phyloP scores from a whole-genome alignment of 2,329 filamentous ascomycete species.

The Penicillium oxalicum region DNA sequence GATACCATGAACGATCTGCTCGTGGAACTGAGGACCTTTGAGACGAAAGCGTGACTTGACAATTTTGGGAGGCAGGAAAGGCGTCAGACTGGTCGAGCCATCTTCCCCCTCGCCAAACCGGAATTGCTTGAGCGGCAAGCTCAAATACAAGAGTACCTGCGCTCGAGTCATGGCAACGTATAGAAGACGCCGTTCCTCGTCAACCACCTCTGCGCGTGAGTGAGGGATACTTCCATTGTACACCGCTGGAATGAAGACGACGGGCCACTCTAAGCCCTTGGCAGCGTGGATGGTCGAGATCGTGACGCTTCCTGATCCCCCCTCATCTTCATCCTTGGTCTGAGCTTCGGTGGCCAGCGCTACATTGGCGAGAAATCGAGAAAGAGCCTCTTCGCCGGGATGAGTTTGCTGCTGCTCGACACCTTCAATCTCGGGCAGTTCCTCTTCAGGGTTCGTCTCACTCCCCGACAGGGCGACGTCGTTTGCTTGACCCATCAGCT shows the following conservation, averaged over 20 bases:
- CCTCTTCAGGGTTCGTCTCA: constrained; percentile 50
- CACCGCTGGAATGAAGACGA: constrained; percentile 85
- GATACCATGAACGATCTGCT: constrained; percentile 57
- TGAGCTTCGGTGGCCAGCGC: constrained; percentile 70
- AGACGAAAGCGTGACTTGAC: constrained; percentile 51
- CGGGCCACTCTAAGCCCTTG: constrained; percentile 93
- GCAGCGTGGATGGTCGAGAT: constrained; percentile 95
- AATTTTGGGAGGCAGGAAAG: constrained; percentile 58
- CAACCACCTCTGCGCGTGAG: constrained; percentile 72
- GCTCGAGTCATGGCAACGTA: constrained; percentile 98
- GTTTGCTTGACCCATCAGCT: constrained; percentile 71
- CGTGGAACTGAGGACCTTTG: constrained; percentile 65
- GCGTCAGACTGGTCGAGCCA: constrained; percentile 61
- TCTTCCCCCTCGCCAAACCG: constrained; percentile 43
- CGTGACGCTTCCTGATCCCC: constrained; percentile 58
- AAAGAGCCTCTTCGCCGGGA: constrained; percentile 57
- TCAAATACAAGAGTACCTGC: constrained; percentile 78
- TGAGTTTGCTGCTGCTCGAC: constrained; percentile 55
- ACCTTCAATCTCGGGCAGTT: constrained; percentile 62
- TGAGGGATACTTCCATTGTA: constrained; percentile 91
- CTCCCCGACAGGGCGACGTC: constrained; percentile 56
- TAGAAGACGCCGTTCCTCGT: constrained; percentile 80
- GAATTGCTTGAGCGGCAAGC: constrained; percentile 65
- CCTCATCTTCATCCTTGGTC: constrained; percentile 46
- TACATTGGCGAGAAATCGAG: constrained; percentile 82